Conservation (phyloP, 805 yeast species). For the Vanderwaltozyma polyspora region DNA sequence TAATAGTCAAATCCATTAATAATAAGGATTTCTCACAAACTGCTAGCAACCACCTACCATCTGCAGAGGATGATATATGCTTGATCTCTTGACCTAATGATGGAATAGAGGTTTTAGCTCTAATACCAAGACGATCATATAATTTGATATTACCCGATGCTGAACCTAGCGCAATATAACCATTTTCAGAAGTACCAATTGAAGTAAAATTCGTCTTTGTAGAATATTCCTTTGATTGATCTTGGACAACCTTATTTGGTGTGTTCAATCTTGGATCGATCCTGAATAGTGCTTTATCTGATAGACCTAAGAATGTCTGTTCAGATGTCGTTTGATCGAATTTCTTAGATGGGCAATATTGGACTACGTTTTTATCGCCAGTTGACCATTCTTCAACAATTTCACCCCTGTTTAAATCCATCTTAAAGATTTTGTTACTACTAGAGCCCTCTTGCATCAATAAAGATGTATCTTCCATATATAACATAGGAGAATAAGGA, state of each 20-base stretch:
- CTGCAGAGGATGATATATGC: constrained; percentile 61
- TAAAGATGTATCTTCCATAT: constrained; percentile 59
- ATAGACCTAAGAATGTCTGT: constrained; percentile 61
- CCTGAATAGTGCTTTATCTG: constrained; percentile 54
- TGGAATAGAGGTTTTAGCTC: constrained; percentile 71
- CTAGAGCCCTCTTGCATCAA: constrained; percentile 47
- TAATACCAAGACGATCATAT: constrained; percentile 59
- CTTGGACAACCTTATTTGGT: constrained; percentile 48
- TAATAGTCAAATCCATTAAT: constrained; percentile 54
- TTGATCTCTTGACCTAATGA: constrained; percentile 68
- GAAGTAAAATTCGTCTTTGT: constrained; percentile 47
- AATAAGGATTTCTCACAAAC: constrained; percentile 66
- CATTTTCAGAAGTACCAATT: constrained; percentile 60
- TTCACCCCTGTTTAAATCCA: constrained; percentile 73
- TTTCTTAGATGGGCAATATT: constrained; percentile 61
- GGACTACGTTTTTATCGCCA: constrained; percentile 37
- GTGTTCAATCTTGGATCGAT: constrained; percentile 65
- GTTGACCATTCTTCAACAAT: constrained; percentile 81
- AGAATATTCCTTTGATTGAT: constrained; percentile 42
- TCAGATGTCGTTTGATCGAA: constrained; percentile 66
- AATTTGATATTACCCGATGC: constrained; percentile 64
- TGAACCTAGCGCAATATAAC: constrained; percentile 69
- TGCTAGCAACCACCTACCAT: constrained; percentile 73
- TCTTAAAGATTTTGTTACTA: constrained; percentile 41
- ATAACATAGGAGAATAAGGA: constrained; percentile 66